Evolutionary conservation across 2,329 filamentous ascomycete species (phyloP).

Genomic region (Mycosphaerella sp.): DNA sequence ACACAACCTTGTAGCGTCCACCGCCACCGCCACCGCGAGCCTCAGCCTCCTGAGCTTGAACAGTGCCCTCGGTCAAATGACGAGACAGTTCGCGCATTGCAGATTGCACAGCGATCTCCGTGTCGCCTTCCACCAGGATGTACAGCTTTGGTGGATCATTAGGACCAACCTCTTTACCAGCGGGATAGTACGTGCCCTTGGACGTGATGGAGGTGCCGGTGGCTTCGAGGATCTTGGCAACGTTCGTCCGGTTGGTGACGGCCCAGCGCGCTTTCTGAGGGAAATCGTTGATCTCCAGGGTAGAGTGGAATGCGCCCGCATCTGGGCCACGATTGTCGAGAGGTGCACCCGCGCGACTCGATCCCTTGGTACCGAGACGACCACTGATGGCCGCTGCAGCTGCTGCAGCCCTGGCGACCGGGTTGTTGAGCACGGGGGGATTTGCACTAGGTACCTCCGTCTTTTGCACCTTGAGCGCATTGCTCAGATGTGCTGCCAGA

Average conservation of each 20-base stretch:
- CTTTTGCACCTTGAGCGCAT: constrained; percentile 67
- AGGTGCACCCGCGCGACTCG: constrained; percentile 83
- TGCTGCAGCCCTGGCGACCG: constrained; percentile 57
- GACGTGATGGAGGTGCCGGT: constrained; percentile 96
- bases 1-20: constrained; percentile 70
- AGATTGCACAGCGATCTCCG: constrained; percentile 82
- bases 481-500: constrained; percentile 49
- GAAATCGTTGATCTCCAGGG: constrained; percentile 98
- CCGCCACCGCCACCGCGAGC: constrained; percentile 59
- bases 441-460: constrained; percentile 52
- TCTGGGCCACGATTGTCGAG: constrained; percentile 99
- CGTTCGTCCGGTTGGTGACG: constrained; percentile 96
- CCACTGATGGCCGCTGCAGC: constrained; percentile 87
- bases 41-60: constrained; percentile 81
- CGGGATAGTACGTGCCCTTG: constrained; percentile 83
- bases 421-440: constrained; percentile 23
- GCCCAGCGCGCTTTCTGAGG: constrained; percentile 98
- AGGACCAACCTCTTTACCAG: constrained; percentile 71
- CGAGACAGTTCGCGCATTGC: constrained; percentile 87
- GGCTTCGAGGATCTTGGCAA: constrained; percentile 92
- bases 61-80: constrained; percentile 80
- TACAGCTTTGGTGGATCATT: constrained; percentile 88
- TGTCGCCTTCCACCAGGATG: constrained; percentile 95
- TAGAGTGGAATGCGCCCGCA: constrained; percentile 92
- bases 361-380: constrained; percentile 76